Conservation (phyloP, 768 basidiomycete genomes). For the Nidula microcarpa region DNA sequence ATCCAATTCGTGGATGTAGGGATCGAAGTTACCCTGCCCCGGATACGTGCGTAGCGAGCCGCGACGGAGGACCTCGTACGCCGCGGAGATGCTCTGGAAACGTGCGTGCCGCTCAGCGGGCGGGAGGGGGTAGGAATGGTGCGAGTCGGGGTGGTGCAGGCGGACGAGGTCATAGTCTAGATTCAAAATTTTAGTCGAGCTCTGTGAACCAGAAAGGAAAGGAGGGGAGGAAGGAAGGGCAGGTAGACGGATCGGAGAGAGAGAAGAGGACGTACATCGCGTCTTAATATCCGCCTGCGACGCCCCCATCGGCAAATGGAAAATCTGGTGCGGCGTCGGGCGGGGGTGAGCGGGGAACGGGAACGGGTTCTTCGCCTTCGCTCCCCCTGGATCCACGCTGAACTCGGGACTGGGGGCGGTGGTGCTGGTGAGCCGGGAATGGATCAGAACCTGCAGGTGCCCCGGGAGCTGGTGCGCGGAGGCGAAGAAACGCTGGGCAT, state of each 20-base stretch:
- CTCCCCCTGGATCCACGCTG: too few species aligned
- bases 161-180: slow-evolving; percentile 75
- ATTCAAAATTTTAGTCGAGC: not conserved
- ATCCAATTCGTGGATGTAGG: slow-evolving; percentile 49
- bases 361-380: slow-evolving; percentile 8
- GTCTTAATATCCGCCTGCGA: slow-evolving; percentile 61
- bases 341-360: slow-evolving; percentile 51
- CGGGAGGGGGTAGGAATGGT: slow-evolving; percentile 34
- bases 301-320: slow-evolving; percentile 56
- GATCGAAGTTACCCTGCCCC: slow-evolving; percentile 26
- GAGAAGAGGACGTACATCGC: slow-evolving; percentile 47
- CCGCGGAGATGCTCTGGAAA: slow-evolving; percentile 62
- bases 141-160: slow-evolving; percentile 68
- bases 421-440: not conserved
- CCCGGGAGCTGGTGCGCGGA: not conserved
- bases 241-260: not conserved
- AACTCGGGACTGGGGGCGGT: not conserved
- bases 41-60: slow-evolving; percentile 7
- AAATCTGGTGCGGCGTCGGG: slow-evolving; percentile 71
- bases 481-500: not conserved
- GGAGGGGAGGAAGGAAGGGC: too few species aligned
- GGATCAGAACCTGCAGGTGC: not conserved
- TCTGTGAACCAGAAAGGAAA: too few species aligned
- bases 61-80: slow-evolving; percentile 58
- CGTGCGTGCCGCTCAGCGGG: slow-evolving; percentile 48